A percentile compares a stretch with the other conserved stretches of the same genome.
Evolutionary conservation across 306 rosid genomes (phyloP).

Genomic region (Astragalus membranaceus): DNA sequence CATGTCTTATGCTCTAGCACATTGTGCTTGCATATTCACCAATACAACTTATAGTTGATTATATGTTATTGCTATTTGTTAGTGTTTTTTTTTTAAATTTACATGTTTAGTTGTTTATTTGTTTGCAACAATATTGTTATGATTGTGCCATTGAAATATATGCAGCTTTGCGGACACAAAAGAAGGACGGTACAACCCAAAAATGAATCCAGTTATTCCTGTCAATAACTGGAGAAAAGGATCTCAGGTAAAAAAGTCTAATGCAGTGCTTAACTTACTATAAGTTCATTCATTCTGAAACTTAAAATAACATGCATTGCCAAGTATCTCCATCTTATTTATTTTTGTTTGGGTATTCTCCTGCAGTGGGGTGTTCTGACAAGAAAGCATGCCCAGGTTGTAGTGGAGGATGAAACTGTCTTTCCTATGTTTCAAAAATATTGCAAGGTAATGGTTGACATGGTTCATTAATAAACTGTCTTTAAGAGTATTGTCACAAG

Average conservation of each 20-base stretch:
- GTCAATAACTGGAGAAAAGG: constrained; percentile 95
- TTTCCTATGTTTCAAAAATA: constrained; percentile 73
- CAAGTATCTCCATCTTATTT: constrained; percentile 20
- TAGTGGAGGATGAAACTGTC: constrained; percentile 64
- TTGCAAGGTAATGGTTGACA: constrained; percentile 58
- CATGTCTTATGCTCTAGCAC: not conserved
- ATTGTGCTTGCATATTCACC: not conserved
- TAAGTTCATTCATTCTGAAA: constrained; percentile 12
- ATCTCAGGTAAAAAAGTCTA: constrained; percentile 67
- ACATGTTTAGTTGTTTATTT: not conserved
- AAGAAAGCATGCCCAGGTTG: constrained; percentile 84
- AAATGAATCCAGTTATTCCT: constrained; percentile 83
- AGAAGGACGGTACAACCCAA: constrained; percentile 95
- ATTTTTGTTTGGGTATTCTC: constrained; percentile 4
- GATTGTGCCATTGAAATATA: constrained; percentile 9
- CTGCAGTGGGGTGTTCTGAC: constrained; percentile 88
- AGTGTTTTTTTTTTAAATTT: not conserved
- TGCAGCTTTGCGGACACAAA: constrained; percentile 93
- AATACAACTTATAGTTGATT: not conserved
- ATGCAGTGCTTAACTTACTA: not conserved
- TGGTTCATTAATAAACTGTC: not conserved
- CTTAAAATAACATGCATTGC: not conserved
- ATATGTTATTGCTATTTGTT: not conserved
- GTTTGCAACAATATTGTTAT: constrained; percentile 10
- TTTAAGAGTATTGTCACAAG: constrained; percentile 2